Evolutionary conservation across 2,329 filamentous ascomycete species (phyloP).

Genomic region (Volutella citrinella): DNA sequence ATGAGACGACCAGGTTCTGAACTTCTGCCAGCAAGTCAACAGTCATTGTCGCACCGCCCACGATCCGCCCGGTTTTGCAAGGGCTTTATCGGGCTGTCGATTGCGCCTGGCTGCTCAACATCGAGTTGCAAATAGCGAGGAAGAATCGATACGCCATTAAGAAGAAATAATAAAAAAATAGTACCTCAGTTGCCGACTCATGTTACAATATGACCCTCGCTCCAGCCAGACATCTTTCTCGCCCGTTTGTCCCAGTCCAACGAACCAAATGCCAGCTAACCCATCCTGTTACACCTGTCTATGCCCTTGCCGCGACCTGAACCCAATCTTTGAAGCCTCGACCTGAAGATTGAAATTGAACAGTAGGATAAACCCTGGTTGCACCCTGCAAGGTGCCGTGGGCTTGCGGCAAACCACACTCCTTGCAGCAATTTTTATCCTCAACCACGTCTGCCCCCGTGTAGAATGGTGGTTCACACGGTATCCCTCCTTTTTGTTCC

Average conservation of each 20-base stretch:
- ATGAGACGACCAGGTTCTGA: too few relatives aligned
- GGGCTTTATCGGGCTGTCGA: too few relatives aligned
- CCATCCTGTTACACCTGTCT: constrained; percentile 29
- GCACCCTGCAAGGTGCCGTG: too few relatives aligned
- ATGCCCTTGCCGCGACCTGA: constrained; percentile 21
- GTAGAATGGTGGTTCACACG: constrained; percentile 8
- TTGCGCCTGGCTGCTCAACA: too few relatives aligned
- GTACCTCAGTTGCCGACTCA: constrained; percentile 17
- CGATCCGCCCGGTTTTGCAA: too few relatives aligned
- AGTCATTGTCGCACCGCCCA: too few relatives aligned
- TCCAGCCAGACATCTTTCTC: constrained; percentile 21
- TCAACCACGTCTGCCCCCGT: constrained; percentile 7
- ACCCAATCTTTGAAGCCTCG: constrained; percentile 9
- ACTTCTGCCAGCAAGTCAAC: too few relatives aligned
- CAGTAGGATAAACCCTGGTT: too few relatives aligned
- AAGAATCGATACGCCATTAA: too few relatives aligned
- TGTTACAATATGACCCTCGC: constrained; percentile 16
- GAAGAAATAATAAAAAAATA: constrained; percentile 23
- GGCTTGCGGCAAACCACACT: too few relatives aligned
- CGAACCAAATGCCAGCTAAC: too few relatives aligned
- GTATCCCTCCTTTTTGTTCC: constrained; percentile 19
- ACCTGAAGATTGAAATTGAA: constrained; percentile 2
- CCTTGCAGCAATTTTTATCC: constrained; percentile 2
- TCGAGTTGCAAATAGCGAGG: too few relatives aligned
- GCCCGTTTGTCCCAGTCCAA: constrained; percentile 20